These are phyloP conservation scores for Artemisia princeps DNA, from an alignment of 140 eudicot genomes.

Conservation along the genomic window DNA sequence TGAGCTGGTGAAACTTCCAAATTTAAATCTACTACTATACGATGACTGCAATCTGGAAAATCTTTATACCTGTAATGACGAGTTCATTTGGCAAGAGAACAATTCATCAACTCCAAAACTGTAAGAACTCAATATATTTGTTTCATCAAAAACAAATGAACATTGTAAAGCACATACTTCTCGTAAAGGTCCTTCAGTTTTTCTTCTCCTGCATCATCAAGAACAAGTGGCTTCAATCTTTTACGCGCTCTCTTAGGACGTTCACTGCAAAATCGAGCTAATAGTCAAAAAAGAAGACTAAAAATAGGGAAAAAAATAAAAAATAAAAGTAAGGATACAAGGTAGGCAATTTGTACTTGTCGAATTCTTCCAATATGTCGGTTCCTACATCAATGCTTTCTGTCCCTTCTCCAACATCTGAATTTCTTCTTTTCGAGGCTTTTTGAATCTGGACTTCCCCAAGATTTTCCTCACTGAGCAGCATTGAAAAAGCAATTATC, in stretches of 20 bases:
- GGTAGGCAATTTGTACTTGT: constrained; percentile 30
- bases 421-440: constrained; percentile 24
- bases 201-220: constrained; percentile 44
- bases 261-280: constrained; percentile 37
- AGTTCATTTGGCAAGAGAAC: constrained; percentile 15
- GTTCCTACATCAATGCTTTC: constrained; percentile 31
- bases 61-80: constrained; percentile 55
- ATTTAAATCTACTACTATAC: constrained; percentile 59
- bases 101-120: constrained; percentile 16
- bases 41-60: constrained; percentile 44
- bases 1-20: constrained; percentile 49
- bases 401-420: constrained; percentile 28
- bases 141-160: not conserved
- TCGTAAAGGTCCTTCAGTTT: constrained; percentile 58
- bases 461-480: constrained; percentile 47
- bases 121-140: not conserved
- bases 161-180: constrained; percentile 39
- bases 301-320: not conserved
- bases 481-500: constrained; percentile 22
- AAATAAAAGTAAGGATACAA: constrained; percentile 3
- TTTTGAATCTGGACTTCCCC: constrained; percentile 26
- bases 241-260: constrained; percentile 29
- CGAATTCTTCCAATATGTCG: constrained; percentile 25
- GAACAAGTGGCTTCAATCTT: constrained; percentile 48
- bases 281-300: constrained; percentile 19